phyloP scores from a whole-genome alignment of 2,329 filamentous ascomycete species.

The Tolypocladium album region DNA sequence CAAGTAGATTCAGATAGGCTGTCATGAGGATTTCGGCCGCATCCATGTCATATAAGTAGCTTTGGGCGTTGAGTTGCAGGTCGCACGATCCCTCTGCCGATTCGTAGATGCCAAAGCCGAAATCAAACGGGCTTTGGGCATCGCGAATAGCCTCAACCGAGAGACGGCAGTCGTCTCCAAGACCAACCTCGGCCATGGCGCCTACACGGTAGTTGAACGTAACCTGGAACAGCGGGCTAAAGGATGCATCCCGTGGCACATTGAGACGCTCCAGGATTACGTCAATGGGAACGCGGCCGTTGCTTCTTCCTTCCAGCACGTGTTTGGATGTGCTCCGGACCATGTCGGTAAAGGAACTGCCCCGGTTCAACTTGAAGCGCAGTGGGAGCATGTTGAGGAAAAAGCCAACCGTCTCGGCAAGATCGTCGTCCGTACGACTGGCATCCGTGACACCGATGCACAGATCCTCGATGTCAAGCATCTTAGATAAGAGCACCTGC shows the following conservation, averaged over 20 bases:
- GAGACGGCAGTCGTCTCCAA: constrained; percentile 9
- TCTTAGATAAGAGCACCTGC: constrained; percentile 17
- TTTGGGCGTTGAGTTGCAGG: constrained; percentile 2
- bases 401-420: constrained; percentile 24
- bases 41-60: constrained; percentile 2
- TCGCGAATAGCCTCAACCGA: constrained; percentile 10
- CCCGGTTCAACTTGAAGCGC: constrained; percentile 15
- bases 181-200: constrained; percentile 12
- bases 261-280: constrained; percentile 29
- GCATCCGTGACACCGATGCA: constrained; percentile 33
- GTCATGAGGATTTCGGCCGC: constrained; percentile 1
- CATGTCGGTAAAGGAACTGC: constrained; percentile 12
- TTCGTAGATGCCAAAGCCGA: constrained; percentile 7
- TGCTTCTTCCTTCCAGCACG: constrained; percentile 15
- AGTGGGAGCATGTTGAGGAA: constrained; percentile 34
- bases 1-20: constrained; percentile 5
- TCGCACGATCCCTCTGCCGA: constrained; percentile 1
- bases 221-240: constrained; percentile 35
- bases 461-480: constrained; percentile 22
- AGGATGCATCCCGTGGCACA: constrained; percentile 22
- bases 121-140: constrained; percentile 9
- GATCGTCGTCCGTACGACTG: constrained; percentile 9
- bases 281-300: constrained; percentile 34
- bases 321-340: constrained; percentile 10
- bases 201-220: constrained; percentile 34